A percentile compares a stretch with the other conserved stretches of the same genome.
Evolutionary conservation across 176 grass and related monocot species (phyloP).

Genomic region (Panicum miliaceum): DNA sequence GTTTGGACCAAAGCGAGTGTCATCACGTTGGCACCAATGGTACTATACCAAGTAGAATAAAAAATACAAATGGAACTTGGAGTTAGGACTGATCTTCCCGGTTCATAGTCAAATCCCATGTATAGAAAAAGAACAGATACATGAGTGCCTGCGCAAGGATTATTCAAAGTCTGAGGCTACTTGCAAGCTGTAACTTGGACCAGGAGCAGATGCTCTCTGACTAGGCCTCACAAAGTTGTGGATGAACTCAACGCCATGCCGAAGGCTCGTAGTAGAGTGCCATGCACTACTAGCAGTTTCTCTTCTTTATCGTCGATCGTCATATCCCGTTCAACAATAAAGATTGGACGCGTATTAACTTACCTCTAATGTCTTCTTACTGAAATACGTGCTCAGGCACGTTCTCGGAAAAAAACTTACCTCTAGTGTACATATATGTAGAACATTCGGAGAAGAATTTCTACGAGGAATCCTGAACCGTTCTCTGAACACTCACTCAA

Average conservation of each 20-base stretch:
- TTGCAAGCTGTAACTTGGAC: constrained; percentile 37
- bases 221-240: not conserved
- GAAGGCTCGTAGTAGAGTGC: not conserved
- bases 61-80: not conserved
- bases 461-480: not conserved
- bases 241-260: not conserved
- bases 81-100: not conserved
- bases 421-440: not conserved
- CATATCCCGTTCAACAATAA: too few relatives aligned
- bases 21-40: constrained; percentile 5
- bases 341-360: not conserved
- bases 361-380: too few relatives aligned
- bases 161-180: constrained; percentile 1
- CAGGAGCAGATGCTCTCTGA: not conserved
- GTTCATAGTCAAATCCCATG: constrained; percentile 37
- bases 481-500: not conserved
- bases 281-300: not conserved
- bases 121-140: not conserved
- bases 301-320: not conserved
- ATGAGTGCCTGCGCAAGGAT: not conserved
- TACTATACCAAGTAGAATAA: not conserved
- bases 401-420: too few relatives aligned
- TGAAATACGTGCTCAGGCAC: too few relatives aligned
- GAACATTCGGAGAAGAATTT: constrained; percentile 5
- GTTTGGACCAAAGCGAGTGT: constrained; percentile 3